Evolutionary conservation across 345 rosid genomes (phyloP), one percentile per base, ranked within the genome.

Genomic region (Murraya paniculata): DNA sequence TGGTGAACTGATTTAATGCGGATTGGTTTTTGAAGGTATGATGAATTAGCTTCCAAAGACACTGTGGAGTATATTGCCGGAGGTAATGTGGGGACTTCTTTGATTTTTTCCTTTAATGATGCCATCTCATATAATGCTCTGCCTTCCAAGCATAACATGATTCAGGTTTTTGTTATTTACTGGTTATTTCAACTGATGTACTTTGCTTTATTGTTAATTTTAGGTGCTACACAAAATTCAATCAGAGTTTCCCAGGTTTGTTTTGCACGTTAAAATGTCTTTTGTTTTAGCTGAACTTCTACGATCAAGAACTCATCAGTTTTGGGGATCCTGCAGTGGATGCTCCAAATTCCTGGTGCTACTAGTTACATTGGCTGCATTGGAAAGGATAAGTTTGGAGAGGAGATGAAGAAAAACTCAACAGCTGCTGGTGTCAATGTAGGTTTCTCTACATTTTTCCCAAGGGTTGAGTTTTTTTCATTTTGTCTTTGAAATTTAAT

Each of bases 351-450:
- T 72, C 92, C 99, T 66, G 95, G 95, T 66, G 93, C 97, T 50
- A 90, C 98, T 5, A 79, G 89, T 78, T 95, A 90, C 88, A 93
- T 95, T 10, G 98, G 99, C 60, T 92, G 93, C 84, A 91, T 93
- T 82, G 98, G 99, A 39, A 93, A 93, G 81, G 99, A 93, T 81
- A 90, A 92, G 79, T 93, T 85, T 84, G 99, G 99, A 35, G 99
- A 88, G 82, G 99, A 93, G 81, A 93, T 95, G 99, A 95, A 88
- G 90, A 95, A 93, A 81, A 84, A 87, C 78, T 85, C 88, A 36
- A 88, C 71, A 25, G 84, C 74, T 39, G 89, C 97, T 79, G 99
- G 99, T 81, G 91, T 93, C 64, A 93, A 91, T 79, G 99, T 95
- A 78, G 76, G 86, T 71, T 41, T 28, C 3, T 71, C 36, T 75